Percentiles rank a stretch among this genome's conserved stretches.
Conservation (phyloP, 2,329 filamentous ascomycete species). For the Curvularia eragrostidis region DNA sequence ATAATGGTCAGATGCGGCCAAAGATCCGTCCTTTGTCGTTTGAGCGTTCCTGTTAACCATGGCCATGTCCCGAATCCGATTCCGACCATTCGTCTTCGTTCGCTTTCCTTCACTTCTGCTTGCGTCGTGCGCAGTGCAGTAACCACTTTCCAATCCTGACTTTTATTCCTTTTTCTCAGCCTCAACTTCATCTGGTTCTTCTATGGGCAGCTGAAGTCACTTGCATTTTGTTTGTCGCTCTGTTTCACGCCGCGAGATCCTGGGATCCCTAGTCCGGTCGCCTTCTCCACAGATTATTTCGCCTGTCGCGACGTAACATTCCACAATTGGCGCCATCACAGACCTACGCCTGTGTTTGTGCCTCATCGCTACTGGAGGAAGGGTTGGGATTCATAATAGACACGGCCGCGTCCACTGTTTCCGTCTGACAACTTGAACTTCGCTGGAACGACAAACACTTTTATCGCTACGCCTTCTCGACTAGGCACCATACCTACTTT, state of each 20-base stretch:
- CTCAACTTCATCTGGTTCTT: background rate
- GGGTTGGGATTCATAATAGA: conserved; percentile 1
- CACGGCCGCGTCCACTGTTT: background rate
- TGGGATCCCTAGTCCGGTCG: conserved; percentile 10
- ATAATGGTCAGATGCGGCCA: conserved; percentile 6
- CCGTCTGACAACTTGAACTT: background rate
- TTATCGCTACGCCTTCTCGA: background rate
- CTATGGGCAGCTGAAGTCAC: background rate
- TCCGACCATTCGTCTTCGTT: background rate
- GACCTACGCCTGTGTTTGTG: conserved; percentile 4
- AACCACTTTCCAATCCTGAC: conserved; percentile 16
- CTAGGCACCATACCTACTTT: background rate
- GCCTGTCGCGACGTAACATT: conserved; percentile 25
- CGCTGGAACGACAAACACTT: conserved; percentile 2
- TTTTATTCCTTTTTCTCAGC: conserved; percentile 15
- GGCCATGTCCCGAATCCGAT: conserved; percentile 7
- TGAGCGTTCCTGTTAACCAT: conserved; percentile 17
- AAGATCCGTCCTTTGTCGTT: conserved; percentile 6
- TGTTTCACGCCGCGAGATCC: conserved; percentile 5
- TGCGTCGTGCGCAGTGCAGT: conserved; percentile 34
- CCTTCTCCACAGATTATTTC: conserved; percentile 26
- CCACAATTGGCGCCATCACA: conserved; percentile 10
- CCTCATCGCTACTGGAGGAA: background rate
- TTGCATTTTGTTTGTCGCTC: background rate
- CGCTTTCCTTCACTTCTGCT: conserved; percentile 8